Percentiles rank a stretch among this genome's conserved stretches.
These are phyloP conservation scores for Pichia phayaonensis DNA, from an alignment of 805 yeast genomes.

Conservation along the genomic window DNA sequence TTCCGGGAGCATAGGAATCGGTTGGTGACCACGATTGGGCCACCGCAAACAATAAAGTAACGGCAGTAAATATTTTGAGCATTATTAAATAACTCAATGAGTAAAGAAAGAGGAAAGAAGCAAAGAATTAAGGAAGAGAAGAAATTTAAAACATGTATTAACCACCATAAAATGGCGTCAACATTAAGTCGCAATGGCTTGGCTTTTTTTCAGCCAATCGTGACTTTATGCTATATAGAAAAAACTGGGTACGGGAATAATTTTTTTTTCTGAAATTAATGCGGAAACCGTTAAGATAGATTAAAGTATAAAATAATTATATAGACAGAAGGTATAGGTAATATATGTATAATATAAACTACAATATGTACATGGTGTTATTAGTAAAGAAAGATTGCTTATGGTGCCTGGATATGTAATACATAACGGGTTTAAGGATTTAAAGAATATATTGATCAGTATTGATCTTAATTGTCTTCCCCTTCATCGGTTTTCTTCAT, in stretches of 20 bases:
- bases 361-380: not conserved
- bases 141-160: too few relatives aligned
- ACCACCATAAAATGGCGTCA: too few relatives aligned
- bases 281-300: not conserved
- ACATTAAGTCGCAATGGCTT: too few relatives aligned
- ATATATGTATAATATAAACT: not conserved
- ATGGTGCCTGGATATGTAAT: not conserved
- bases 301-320: not conserved
- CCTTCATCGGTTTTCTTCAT: not conserved
- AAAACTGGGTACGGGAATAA: too few relatives aligned
- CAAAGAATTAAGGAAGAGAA: not conserved
- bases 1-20: conserved; percentile 54
- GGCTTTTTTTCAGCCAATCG: too few relatives aligned
- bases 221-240: too few relatives aligned
- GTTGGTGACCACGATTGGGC: conserved; percentile 44
- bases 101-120: not conserved
- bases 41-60: not conserved
- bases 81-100: not conserved
- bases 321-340: not conserved
- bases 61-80: conserved; percentile 5
- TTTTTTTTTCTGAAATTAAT: too few relatives aligned
- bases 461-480: not conserved
- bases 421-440: not conserved
- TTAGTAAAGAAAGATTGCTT: not conserved
- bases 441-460: not conserved